phyloP scores from a whole-genome alignment of 305 asterid genomes.

The Coffea humblotiana region DNA sequence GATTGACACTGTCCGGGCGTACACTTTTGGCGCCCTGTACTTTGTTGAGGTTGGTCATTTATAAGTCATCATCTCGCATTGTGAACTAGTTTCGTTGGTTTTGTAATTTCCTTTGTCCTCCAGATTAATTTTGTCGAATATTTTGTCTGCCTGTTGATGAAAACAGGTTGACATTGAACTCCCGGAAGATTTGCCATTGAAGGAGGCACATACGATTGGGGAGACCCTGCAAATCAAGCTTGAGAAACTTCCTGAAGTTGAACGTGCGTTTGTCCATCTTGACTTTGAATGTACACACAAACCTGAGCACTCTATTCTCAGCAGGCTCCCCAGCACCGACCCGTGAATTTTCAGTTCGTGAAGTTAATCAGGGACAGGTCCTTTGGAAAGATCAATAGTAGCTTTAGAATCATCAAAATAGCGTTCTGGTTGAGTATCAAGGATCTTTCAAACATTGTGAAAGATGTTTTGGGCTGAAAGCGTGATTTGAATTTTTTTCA shows the following conservation, averaged over 20 bases:
- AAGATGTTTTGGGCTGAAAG: background rate
- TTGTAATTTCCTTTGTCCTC: background rate
- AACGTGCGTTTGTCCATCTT: constrained; percentile 38
- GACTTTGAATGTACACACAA: constrained; percentile 52
- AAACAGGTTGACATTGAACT: constrained; percentile 36
- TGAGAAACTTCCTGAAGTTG: constrained; percentile 39
- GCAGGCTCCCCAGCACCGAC: constrained; percentile 43
- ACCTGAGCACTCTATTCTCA: constrained; percentile 61
- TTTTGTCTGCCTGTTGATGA: background rate
- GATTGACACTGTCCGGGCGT: constrained; percentile 79
- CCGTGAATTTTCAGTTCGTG: constrained; percentile 2
- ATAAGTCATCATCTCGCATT: background rate
- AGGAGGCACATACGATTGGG: constrained; percentile 36
- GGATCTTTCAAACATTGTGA: background rate
- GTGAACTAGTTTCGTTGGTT: background rate
- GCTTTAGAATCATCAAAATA: background rate
- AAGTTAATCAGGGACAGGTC: no score
- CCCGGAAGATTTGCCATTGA: constrained; percentile 40
- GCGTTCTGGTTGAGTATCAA: background rate
- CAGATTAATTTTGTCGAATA: background rate
- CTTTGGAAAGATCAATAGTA: background rate
- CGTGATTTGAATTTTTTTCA: background rate
- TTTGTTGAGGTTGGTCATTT: constrained; percentile 71
- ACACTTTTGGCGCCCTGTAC: constrained; percentile 80
- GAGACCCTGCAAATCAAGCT: constrained; percentile 33